These are phyloP conservation scores for Castanospermum australe DNA, from an alignment of 306 rosid species.

Conservation along the genomic window DNA sequence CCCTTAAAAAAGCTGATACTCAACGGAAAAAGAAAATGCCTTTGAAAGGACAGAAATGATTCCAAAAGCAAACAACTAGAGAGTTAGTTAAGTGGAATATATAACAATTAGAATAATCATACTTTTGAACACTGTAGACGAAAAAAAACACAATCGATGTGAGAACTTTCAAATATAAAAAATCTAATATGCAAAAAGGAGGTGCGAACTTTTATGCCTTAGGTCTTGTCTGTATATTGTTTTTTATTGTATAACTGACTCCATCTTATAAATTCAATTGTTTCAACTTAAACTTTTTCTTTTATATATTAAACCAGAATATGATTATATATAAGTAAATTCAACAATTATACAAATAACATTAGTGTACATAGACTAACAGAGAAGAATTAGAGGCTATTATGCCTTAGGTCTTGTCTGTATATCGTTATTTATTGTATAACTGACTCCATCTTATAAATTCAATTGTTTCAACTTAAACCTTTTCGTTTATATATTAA, in stretches of 20 bases:
- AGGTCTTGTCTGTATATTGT: neutral
- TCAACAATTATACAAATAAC: neutral
- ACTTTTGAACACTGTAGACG: neutral
- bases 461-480: neutral
- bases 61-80: constrained; percentile 22
- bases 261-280: neutral
- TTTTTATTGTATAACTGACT: neutral
- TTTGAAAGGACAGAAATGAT: constrained; percentile 28
- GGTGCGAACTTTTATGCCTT: neutral
- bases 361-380: neutral
- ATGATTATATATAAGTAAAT: neutral
- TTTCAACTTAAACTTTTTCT: neutral
- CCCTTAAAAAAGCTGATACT: constrained; percentile 11
- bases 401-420: neutral
- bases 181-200: neutral
- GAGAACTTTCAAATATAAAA: neutral
- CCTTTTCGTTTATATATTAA: neutral
- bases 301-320: neutral
- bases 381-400: neutral
- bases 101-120: constrained; percentile 7
- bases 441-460: neutral
- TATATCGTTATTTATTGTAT: neutral
- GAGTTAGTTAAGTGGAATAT: constrained; percentile 9
- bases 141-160: neutral
- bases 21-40: neutral